Evolutionary conservation across 768 basidiomycete species (phyloP).

Genomic region (Mycena vulgaris): DNA sequence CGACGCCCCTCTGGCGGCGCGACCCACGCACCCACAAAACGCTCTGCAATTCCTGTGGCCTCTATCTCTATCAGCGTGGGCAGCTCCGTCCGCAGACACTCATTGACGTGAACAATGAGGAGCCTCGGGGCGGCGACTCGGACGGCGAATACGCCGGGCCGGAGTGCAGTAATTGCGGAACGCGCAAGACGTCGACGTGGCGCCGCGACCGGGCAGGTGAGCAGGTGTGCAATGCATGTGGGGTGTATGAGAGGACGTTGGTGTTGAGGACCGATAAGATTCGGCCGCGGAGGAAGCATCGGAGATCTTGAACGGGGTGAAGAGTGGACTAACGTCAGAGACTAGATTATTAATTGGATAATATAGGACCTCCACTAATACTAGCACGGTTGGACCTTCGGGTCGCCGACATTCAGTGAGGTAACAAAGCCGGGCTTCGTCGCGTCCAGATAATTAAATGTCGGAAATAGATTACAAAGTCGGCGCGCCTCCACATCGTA

Average conservation of each 20-base stretch:
- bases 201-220: slow-evolving; percentile 13
- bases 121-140: neutral
- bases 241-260: slow-evolving; percentile 26
- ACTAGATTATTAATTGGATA: too few relatives aligned
- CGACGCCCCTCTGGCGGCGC: slow-evolving; percentile 31
- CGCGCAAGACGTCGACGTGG: slow-evolving; percentile 27
- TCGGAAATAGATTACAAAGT: too few relatives aligned
- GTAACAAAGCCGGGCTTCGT: too few relatives aligned
- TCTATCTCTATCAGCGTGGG: slow-evolving; percentile 17
- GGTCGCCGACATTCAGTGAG: too few relatives aligned
- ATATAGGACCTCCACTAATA: too few relatives aligned
- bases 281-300: slow-evolving; percentile 22
- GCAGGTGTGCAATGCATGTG: slow-evolving; percentile 33
- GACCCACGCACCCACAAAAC: slow-evolving; percentile 29
- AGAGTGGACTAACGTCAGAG: too few relatives aligned
- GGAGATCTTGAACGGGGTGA: too few relatives aligned
- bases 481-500: too few relatives aligned
- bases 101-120: slow-evolving; percentile 15
- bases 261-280: slow-evolving; percentile 29
- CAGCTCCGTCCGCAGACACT: slow-evolving; percentile 5
- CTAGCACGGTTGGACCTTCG: too few relatives aligned
- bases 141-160: slow-evolving; percentile 8
- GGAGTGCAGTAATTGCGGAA: slow-evolving; percentile 26
- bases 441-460: too few relatives aligned
- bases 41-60: slow-evolving; percentile 29